phyloP scores from a whole-genome alignment of 106 monocot genomes.

The Platanthera zijinensis region DNA sequence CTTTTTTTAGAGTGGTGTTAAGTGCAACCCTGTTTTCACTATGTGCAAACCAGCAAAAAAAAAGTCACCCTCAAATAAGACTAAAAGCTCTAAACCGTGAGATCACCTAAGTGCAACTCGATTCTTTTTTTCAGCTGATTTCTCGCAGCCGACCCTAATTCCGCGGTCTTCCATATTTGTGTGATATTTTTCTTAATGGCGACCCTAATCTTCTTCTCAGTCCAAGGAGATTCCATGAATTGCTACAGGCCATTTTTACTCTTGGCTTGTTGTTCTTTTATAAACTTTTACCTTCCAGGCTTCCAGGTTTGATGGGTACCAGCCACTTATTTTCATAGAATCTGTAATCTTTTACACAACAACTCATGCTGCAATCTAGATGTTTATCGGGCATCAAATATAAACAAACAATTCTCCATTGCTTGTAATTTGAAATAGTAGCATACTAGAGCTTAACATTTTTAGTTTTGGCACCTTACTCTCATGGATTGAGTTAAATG shows the following conservation, averaged over 20 bases:
- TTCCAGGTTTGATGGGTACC: conserved; percentile 50
- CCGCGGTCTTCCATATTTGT: no score
- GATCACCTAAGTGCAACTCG: no score
- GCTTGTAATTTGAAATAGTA: neutral
- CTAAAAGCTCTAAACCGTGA: no score
- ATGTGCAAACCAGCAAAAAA: no score
- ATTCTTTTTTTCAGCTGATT: no score
- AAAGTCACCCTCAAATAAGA: no score
- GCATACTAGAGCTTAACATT: neutral
- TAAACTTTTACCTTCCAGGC: conserved; percentile 70
- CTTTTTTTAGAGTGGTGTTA: no score
- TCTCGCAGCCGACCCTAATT: no score
- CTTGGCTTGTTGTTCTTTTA: conserved; percentile 80
- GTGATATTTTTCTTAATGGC: conserved; percentile 78
- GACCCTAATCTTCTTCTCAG: conserved; percentile 90
- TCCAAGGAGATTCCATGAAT: conserved; percentile 80
- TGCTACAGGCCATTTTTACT: conserved; percentile 89
- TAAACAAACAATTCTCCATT: neutral
- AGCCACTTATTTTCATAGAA: conserved; percentile 51
- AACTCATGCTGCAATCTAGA: neutral
- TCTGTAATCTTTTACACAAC: conserved; percentile 16
- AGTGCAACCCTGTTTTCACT: no score
- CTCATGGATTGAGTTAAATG: neutral
- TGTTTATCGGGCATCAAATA: neutral
- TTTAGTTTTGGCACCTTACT: neutral